These are phyloP conservation scores for Ustilago curta DNA, from an alignment of 1,284 basidiomycete genomes.

Conservation along the genomic window DNA sequence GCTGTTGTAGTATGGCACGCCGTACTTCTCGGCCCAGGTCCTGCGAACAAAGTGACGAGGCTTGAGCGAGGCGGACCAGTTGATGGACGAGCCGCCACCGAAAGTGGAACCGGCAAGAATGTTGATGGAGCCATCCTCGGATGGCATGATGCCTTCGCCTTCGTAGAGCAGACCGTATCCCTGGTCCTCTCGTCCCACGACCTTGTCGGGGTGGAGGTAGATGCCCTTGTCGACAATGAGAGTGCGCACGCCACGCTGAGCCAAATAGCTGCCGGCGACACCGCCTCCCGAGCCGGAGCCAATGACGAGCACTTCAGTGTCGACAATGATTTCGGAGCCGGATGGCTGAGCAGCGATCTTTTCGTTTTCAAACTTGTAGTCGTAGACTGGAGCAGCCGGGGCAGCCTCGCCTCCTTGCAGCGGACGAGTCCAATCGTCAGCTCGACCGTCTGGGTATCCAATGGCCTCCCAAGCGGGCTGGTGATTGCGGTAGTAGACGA, in stretches of 20 bases:
- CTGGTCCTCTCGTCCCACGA: slow-evolving; percentile 67
- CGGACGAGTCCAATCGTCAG: slow-evolving; percentile 58
- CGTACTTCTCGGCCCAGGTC: slow-evolving; percentile 70
- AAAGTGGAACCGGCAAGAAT: slow-evolving; percentile 71
- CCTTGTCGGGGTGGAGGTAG: slow-evolving; percentile 69
- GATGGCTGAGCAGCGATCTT: slow-evolving; percentile 52
- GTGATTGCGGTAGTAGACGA: slow-evolving; percentile 63
- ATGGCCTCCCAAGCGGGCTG: slow-evolving; percentile 62
- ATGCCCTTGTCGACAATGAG: slow-evolving; percentile 72
- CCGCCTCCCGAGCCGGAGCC: slow-evolving; percentile 72
- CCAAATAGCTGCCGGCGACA: slow-evolving; percentile 68
- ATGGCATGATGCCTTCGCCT: slow-evolving; percentile 69
- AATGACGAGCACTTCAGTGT: slow-evolving; percentile 69
- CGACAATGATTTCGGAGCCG: slow-evolving; percentile 54
- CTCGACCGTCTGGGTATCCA: slow-evolving; percentile 62
- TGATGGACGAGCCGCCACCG: slow-evolving; percentile 72
- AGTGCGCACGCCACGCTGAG: slow-evolving; percentile 69
- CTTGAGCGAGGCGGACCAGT: slow-evolving; percentile 72
- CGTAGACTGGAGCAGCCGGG: slow-evolving; percentile 40
- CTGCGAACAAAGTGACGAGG: slow-evolving; percentile 70
- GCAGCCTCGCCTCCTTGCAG: slow-evolving; percentile 26
- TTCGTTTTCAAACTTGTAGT: slow-evolving; percentile 66
- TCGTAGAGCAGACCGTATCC: slow-evolving; percentile 70
- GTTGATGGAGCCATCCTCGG: slow-evolving; percentile 69
- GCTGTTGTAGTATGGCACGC: slow-evolving; percentile 69